A percentile compares a stretch with the other conserved stretches of the same genome.
Evolutionary conservation across 2,329 filamentous ascomycete genomes (phyloP).

Genomic region (Scedosporium minutisporum): DNA sequence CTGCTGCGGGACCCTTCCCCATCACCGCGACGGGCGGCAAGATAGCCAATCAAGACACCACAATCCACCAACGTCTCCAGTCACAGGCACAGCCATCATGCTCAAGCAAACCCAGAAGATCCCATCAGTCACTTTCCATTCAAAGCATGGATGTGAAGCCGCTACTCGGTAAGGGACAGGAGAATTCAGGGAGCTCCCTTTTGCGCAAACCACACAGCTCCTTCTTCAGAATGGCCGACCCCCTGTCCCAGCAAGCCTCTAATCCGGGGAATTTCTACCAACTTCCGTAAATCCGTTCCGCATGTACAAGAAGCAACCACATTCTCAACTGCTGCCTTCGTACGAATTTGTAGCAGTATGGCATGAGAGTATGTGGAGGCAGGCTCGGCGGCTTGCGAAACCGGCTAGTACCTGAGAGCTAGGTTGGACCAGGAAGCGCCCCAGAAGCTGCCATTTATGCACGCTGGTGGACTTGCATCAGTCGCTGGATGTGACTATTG

Average conservation of each 20-base stretch:
- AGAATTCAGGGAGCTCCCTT: too few species aligned
- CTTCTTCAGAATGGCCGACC: too few species aligned
- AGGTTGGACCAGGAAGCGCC: too few species aligned
- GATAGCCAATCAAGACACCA: conserved; percentile 15
- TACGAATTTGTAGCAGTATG: neutral
- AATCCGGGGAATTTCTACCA: neutral
- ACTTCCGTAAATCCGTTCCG: neutral
- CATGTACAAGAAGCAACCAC: neutral
- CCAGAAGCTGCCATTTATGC: too few species aligned
- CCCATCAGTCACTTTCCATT: neutral
- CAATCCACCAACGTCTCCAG: neutral
- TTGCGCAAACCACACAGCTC: too few species aligned
- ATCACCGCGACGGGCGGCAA: conserved; percentile 25
- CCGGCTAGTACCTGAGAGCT: neutral
- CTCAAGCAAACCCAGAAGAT: neutral
- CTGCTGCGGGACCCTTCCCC: conserved; percentile 1
- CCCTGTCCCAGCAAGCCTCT: too few species aligned
- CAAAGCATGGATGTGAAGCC: too few species aligned
- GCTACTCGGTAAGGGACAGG: too few species aligned
- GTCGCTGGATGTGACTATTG: too few species aligned
- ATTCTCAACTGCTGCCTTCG: neutral
- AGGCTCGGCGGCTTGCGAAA: neutral
- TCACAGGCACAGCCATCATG: too few species aligned
- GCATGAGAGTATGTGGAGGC: neutral
- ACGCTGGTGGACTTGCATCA: too few species aligned